Evolutionary conservation across 2,329 filamentous ascomycete genomes (phyloP), one percentile per base, ranked within the genome.

Genomic region (Mariannaea elegans): DNA sequence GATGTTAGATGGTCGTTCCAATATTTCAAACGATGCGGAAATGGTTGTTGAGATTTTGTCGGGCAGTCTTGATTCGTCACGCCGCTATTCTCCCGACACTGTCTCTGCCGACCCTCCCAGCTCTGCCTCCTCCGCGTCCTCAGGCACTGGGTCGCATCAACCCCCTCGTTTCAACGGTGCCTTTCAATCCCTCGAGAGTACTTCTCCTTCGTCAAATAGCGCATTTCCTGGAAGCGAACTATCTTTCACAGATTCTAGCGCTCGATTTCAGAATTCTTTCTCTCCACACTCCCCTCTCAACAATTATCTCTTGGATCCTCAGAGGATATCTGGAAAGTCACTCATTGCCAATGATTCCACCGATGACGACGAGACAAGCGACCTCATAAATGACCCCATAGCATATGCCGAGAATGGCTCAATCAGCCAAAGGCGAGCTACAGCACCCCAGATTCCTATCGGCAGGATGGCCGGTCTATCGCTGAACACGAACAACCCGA

Each of bases 221-320:
- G 77, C 80, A 50, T 79, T 81, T 65, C 83, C 71, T n/a, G 65
- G 81, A 56, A 83, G 81, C 60, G 87, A 91, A 61, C 81, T 90
- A 47, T 80, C 84, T n/a, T 82, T 84, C 50, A 80, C 84, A 3
- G 87, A 88, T 29, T 77, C 79, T 4, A 82, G 75, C 71, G 73
- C 78, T 14, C 79, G 82, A 59, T 87, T 87, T 66, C 86, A 88
- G 65, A 87, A 80, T 61, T 77, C 92, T 23, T 93, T 92, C 76
- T 90, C 89, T 12, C 87, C 89, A 1, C 89, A 90, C 66, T 92
- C 90, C 6, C 90, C 90, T 1, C 88, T 92, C 54, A 88, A 87
- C 39, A 90, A 88, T 70, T 86, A 90, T 52, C 80, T 90, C n/a
- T 80, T 81, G n/a, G 87, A 89, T 60, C 81, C 83, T 48, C 77